Conservation (phyloP, 2,329 filamentous ascomycete species). For the Fusarium sp. region DNA sequence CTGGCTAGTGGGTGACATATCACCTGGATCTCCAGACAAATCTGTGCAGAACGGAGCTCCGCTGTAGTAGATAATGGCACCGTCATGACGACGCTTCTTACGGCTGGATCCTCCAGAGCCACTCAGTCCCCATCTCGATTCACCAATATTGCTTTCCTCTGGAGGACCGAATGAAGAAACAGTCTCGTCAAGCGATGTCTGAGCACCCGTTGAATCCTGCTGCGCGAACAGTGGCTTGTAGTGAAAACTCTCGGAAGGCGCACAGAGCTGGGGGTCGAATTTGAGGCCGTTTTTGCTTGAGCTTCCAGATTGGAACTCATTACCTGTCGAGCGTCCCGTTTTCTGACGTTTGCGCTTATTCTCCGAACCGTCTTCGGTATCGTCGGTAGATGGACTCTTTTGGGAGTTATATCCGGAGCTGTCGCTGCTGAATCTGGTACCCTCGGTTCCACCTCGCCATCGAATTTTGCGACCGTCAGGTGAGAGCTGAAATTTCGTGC, state of each 20-base stretch:
- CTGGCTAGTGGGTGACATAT: constrained; percentile 60
- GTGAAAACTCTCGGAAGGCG: constrained; percentile 64
- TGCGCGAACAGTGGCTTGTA: constrained; percentile 73
- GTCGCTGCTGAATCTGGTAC: constrained; percentile 74
- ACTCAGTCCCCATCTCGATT: constrained; percentile 60
- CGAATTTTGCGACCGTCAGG: constrained; percentile 81
- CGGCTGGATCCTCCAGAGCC: constrained; percentile 61
- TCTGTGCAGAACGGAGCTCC: constrained; percentile 85
- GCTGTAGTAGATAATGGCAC: constrained; percentile 85
- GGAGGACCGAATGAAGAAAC: constrained; percentile 59
- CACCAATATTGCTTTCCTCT: constrained; percentile 61
- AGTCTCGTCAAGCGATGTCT: constrained; percentile 61
- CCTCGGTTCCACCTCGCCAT: constrained; percentile 77
- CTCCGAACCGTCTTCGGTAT: constrained; percentile 57
- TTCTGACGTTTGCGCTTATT: constrained; percentile 61
- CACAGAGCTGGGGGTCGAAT: constrained; percentile 52
- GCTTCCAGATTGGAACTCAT: constrained; percentile 50
- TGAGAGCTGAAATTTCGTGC: constrained; percentile 80
- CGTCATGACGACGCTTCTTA: constrained; percentile 69
- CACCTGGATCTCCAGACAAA: constrained; percentile 73
- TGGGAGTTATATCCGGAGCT: constrained; percentile 63
- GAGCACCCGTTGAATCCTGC: constrained; percentile 58
- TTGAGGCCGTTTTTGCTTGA: constrained; percentile 56
- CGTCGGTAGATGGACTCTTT: constrained; percentile 62
- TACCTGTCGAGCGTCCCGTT: constrained; percentile 50